A percentile compares a stretch with the other conserved stretches of the same genome.
phyloP scores from a whole-genome alignment of 75 land plant genomes.

The Adiantum capillusveneris region DNA sequence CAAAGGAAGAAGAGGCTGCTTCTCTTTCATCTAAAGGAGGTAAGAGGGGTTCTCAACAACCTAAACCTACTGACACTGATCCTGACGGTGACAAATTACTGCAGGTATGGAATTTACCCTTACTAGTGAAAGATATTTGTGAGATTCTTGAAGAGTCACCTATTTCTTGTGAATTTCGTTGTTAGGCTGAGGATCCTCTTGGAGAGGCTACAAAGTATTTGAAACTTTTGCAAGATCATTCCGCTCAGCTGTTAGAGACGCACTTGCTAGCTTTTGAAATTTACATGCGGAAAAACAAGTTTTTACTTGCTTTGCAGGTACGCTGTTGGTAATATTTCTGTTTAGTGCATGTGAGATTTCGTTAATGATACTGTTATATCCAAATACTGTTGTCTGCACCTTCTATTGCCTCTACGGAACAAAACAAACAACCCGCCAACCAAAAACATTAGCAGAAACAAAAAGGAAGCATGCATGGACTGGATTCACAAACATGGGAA shows the following conservation, averaged over 20 bases:
- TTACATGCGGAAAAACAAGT: constrained; percentile 78
- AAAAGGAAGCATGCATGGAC: too few species aligned
- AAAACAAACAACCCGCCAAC: too few species aligned
- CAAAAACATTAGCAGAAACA: too few species aligned
- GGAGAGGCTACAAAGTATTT: constrained; percentile 88
- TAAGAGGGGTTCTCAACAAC: constrained; percentile 45
- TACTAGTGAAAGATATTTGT: not conserved
- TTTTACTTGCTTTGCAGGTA: constrained; percentile 93
- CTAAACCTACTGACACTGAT: constrained; percentile 78
- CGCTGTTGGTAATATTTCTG: not conserved
- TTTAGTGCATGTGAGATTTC: too few species aligned
- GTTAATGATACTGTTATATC: too few species aligned
- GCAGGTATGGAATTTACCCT: constrained; percentile 60
- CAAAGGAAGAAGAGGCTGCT: constrained; percentile 60
- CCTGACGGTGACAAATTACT: constrained; percentile 92
- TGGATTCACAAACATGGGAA: too few species aligned
- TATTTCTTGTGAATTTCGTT: not conserved
- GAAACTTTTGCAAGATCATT: constrained; percentile 81
- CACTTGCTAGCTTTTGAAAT: constrained; percentile 93
- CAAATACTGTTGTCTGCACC: too few species aligned
- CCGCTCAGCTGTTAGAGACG: constrained; percentile 73
- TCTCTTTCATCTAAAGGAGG: constrained; percentile 47
- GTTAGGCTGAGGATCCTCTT: constrained; percentile 88
- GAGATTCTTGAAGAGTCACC: too few species aligned
- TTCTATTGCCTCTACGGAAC: too few species aligned